Evolutionary conservation across 2,329 filamentous ascomycete genomes (phyloP), one percentile per base, ranked within the genome.

Genomic region (Trichophyton simii): DNA sequence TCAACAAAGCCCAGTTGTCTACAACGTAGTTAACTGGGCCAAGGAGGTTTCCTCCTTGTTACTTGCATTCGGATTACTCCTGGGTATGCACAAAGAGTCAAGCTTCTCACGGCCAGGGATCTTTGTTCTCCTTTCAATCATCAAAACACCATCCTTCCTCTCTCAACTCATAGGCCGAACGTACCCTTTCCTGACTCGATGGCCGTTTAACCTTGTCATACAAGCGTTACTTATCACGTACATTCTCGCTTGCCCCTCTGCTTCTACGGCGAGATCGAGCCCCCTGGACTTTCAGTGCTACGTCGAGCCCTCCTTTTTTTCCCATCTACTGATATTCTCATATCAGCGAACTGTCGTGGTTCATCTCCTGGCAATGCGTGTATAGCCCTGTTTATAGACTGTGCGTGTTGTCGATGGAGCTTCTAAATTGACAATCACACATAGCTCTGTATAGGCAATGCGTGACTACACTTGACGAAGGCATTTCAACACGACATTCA

Each of bases 161-260:
- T n/a, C 5, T 38, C 50, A 36, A 15, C 20, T 36, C 25, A 18
- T 15, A 34, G 50, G n/a, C n/a, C 50, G 50, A 18, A 28, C 34
- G 2, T 38, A 38, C 8, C 50, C 31, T 55, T 28, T 28, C 50
- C 8, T 18, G 28, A 20, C 28, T 20, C 18, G 9, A 55, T 36
- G 50, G 31, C 50, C 50, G 50, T 20, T 55, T 55, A 9, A 55
- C 50, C 50, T 55, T 36, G 50, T 38, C 50, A 55, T 55, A 55
- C 50, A 18, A 55, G 50, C 50, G 22, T 36, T 55, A 36, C 50
- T 36, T 38, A 36, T 55, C 50, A 55, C 50, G n/a, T 55, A 36
- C 50, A 36, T 28, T 20, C n/a, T n/a, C 34, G 50, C n/a, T n/a
- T 55, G 50, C 50, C 50, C 50, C 50, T 55, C 50, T 34, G 34